phyloP scores from a whole-genome alignment of 2,329 filamentous ascomycete species.

The Colletotrichum lini region DNA sequence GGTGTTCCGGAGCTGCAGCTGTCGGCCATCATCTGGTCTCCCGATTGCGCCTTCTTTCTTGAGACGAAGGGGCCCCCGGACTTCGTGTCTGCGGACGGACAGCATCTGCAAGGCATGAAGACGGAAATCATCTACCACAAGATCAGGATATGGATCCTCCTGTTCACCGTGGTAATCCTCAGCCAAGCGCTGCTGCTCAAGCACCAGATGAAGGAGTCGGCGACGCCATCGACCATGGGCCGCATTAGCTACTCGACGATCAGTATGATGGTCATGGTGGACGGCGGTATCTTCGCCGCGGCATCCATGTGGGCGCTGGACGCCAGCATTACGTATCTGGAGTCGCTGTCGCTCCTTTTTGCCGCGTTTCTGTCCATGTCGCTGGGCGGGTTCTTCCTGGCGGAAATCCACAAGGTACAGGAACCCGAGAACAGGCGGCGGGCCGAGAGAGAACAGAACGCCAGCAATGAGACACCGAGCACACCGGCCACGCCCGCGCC shows the following conservation, averaged over 20 bases:
- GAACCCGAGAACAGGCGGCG: slow-evolving; percentile 67
- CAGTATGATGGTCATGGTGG: slow-evolving; percentile 73
- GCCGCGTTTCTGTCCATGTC: slow-evolving; percentile 69
- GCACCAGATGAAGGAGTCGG: slow-evolving; percentile 75
- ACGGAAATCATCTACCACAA: slow-evolving; percentile 70
- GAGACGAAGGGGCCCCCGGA: slow-evolving; percentile 75
- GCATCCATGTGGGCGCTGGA: slow-evolving; percentile 70
- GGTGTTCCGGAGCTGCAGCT: slow-evolving; percentile 71
- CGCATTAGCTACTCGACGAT: slow-evolving; percentile 76
- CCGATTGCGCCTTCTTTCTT: slow-evolving; percentile 77
- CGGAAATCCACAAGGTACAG: slow-evolving; percentile 73
- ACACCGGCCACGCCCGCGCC: slow-evolving; percentile 46
- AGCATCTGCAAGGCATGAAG: slow-evolving; percentile 73
- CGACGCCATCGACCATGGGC: slow-evolving; percentile 77
- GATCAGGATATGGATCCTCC: slow-evolving; percentile 72
- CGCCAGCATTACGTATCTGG: slow-evolving; percentile 69
- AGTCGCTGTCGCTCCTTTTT: slow-evolving; percentile 68
- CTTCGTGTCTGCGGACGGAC: slow-evolving; percentile 64
- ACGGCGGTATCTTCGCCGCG: slow-evolving; percentile 71
- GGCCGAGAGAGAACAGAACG: slow-evolving; percentile 48
- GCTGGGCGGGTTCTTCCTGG: slow-evolving; percentile 70
- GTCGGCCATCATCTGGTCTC: slow-evolving; percentile 76
- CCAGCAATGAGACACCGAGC: slow-evolving; percentile 45
- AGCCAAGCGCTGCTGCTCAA: slow-evolving; percentile 75
- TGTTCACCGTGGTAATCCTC: slow-evolving; percentile 69